These are phyloP conservation scores for Cucurbitaria berberidis DNA, from an alignment of 2,329 filamentous ascomycete species.

Conservation along the genomic window DNA sequence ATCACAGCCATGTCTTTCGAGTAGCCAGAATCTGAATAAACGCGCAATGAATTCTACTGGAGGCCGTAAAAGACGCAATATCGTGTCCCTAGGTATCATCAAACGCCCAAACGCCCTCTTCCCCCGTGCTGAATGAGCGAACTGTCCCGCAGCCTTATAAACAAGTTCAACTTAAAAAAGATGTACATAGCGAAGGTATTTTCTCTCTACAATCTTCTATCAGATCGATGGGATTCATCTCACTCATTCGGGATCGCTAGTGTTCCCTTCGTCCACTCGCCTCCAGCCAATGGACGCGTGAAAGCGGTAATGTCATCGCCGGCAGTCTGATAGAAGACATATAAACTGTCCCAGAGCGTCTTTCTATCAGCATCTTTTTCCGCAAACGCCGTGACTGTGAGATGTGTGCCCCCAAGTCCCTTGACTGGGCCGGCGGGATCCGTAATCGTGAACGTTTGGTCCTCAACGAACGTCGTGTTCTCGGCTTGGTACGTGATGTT, in stretches of 20 bases:
- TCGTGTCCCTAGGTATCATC: not conserved
- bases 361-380: constrained; percentile 25
- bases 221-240: not conserved
- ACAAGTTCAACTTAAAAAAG: not conserved
- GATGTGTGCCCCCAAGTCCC: constrained; percentile 49
- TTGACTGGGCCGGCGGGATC: constrained; percentile 31
- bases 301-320: constrained; percentile 42
- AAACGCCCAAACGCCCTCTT: not conserved
- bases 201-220: not conserved
- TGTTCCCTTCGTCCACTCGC: constrained; percentile 37
- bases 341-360: constrained; percentile 35
- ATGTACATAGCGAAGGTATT: not conserved
- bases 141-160: not conserved
- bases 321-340: constrained; percentile 41
- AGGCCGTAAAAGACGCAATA: not conserved
- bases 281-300: constrained; percentile 28
- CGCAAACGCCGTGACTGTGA: constrained; percentile 47
- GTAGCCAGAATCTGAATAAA: not conserved
- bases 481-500: constrained; percentile 49
- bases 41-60: not conserved
- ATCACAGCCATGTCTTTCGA: not conserved
- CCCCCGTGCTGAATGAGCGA: not conserved
- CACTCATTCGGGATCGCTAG: constrained; percentile 33
- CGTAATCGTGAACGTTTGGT: constrained; percentile 43
- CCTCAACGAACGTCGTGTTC: constrained; percentile 43